Conservation (phyloP, 192 early-diverging fungal species). For the Backusella tarrabulga region DNA sequence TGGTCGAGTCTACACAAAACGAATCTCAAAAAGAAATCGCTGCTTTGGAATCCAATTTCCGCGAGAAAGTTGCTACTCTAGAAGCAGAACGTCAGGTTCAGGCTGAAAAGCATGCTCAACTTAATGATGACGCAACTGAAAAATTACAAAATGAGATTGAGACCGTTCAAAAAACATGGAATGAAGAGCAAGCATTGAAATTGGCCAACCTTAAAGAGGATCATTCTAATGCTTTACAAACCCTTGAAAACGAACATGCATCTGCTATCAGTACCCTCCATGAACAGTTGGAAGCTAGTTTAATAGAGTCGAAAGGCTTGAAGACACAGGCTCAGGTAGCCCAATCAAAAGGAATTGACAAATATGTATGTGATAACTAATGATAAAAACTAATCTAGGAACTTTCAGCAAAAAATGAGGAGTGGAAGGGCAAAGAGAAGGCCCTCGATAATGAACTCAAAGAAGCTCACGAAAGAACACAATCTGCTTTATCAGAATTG, state of each 20-base stretch:
- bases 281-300: background rate
- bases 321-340: background rate
- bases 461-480: background rate
- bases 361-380: background rate
- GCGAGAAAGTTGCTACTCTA: background rate
- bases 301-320: background rate
- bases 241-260: conserved; percentile 9
- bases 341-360: background rate
- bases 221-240: background rate
- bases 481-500: background rate
- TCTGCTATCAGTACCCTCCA: background rate
- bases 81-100: conserved; percentile 1
- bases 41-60: background rate
- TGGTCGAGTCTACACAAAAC: background rate
- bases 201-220: background rate
- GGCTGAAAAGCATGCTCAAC: background rate
- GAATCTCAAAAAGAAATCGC: background rate
- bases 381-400: background rate
- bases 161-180: conserved; percentile 11
- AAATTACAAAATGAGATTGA: conserved; percentile 12
- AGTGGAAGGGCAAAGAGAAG: background rate
- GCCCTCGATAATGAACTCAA: background rate
- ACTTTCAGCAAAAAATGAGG: background rate
- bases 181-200: conserved; percentile 1
- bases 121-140: conserved; percentile 10